Conservation (phyloP, 208 protist genomes). For the Phytomonas sp. region DNA sequence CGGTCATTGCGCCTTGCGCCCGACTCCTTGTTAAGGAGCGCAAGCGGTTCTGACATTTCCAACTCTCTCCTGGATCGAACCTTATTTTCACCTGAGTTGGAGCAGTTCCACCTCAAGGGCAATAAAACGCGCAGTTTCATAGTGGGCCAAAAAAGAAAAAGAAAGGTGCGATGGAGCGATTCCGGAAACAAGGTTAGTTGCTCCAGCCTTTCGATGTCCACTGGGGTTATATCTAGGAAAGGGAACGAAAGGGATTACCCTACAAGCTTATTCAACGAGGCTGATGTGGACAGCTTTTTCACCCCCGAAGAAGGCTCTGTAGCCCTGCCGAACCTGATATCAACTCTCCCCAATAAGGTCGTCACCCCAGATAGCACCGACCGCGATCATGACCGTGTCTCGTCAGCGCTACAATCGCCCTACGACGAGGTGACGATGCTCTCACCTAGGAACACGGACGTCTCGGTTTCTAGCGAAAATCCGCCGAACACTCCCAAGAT, state of each 20-base stretch:
- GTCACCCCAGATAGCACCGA: not conserved
- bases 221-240: not conserved
- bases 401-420: not conserved
- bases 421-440: not conserved
- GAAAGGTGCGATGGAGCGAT: not conserved
- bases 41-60: conserved; percentile 2
- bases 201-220: not conserved
- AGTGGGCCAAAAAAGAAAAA: not conserved
- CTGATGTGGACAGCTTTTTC: not conserved
- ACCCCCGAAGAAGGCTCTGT: not conserved
- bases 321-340: not conserved
- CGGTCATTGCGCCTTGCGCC: not conserved
- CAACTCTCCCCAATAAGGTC: not conserved
- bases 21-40: not conserved
- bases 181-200: not conserved
- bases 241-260: no score
- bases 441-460: not conserved
- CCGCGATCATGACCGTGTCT: not conserved
- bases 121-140: not conserved
- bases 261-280: not conserved
- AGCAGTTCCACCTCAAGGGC: conserved; percentile 9
- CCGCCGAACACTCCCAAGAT: not conserved
- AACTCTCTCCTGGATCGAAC: conserved; percentile 15
- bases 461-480: not conserved
- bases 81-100: conserved; percentile 6